Conservation (phyloP, 2,329 filamentous ascomycete species). For the Ophiostoma piceae region DNA sequence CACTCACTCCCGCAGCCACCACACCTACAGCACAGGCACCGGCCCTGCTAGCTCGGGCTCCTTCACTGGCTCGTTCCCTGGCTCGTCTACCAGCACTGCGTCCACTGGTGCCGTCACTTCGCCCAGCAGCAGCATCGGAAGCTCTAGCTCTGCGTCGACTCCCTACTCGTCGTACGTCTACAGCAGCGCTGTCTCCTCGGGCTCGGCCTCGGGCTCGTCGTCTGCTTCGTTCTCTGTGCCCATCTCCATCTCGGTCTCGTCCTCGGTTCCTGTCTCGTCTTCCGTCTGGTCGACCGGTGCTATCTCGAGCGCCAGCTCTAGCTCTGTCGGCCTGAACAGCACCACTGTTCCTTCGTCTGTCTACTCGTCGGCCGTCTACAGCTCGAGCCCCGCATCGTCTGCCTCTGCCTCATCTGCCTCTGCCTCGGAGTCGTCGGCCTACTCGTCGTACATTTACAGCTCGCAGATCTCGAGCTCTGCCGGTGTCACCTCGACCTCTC, state of each 20-base stretch:
- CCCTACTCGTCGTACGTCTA: conserved; percentile 14
- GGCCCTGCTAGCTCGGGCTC: neutral
- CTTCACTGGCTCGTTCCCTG: conserved; percentile 3
- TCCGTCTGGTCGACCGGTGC: neutral
- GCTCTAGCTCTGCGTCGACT: neutral
- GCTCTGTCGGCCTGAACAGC: neutral
- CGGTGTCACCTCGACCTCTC: neutral
- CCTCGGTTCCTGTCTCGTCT: neutral
- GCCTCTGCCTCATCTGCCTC: neutral
- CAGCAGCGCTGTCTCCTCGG: neutral
- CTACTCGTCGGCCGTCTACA: conserved; percentile 9
- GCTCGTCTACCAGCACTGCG: conserved; percentile 11
- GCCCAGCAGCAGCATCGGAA: neutral
- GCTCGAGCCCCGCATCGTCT: neutral
- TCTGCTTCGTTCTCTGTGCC: conserved; percentile 1
- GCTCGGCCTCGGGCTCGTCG: neutral
- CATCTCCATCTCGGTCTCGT: neutral
- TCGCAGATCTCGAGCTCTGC: neutral
- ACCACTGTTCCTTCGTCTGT: neutral
- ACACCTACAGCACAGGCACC: neutral
- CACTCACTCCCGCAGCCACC: neutral
- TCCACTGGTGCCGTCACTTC: neutral
- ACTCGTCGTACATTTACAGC: neutral
- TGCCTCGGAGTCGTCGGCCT: neutral
- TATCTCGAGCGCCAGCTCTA: neutral